Percentiles rank a stretch among this genome's conserved stretches.
Evolutionary conservation across 192 early-diverging fungal genomes (phyloP).

Genomic region (Phlyctochytrium arcticum): DNA sequence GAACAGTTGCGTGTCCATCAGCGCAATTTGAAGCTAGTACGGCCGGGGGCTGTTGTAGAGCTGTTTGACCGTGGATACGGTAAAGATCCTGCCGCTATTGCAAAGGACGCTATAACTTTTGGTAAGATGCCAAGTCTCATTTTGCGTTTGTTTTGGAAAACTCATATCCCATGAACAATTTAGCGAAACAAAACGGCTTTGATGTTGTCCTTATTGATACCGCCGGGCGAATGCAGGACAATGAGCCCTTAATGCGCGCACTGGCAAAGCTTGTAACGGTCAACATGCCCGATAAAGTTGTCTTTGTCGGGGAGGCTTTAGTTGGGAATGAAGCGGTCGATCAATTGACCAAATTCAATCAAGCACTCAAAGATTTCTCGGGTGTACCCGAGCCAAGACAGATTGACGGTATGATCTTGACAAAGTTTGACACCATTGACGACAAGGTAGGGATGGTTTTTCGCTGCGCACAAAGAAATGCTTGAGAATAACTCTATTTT

Average conservation of each 20-base stretch:
- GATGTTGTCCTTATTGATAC: conserved; percentile 96
- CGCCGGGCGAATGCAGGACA: conserved; percentile 97
- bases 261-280: conserved; percentile 88
- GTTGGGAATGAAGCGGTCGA: conserved; percentile 97
- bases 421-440: conserved; percentile 96
- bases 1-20: conserved; percentile 92
- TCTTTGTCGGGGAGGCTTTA: conserved; percentile 96
- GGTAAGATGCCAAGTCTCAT: too few relatives aligned
- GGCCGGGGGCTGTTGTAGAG: conserved; percentile 68
- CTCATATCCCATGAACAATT: too few relatives aligned
- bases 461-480: too few relatives aligned
- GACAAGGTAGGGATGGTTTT: conserved; percentile 64
- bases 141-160: too few relatives aligned
- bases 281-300: conserved; percentile 92
- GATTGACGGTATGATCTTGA: conserved; percentile 94
- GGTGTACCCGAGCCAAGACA: conserved; percentile 73
- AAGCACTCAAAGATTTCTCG: conserved; percentile 85
- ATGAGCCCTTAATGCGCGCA: conserved; percentile 95
- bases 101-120: conserved; percentile 86
- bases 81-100: conserved; percentile 93
- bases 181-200: conserved; percentile 63
- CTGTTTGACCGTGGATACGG: conserved; percentile 95
- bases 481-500: not conserved
- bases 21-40: conserved; percentile 78
- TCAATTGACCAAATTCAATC: conserved; percentile 95